Conservation (phyloP, 129 eudicot genomes). For the Lonicera japonica region DNA sequence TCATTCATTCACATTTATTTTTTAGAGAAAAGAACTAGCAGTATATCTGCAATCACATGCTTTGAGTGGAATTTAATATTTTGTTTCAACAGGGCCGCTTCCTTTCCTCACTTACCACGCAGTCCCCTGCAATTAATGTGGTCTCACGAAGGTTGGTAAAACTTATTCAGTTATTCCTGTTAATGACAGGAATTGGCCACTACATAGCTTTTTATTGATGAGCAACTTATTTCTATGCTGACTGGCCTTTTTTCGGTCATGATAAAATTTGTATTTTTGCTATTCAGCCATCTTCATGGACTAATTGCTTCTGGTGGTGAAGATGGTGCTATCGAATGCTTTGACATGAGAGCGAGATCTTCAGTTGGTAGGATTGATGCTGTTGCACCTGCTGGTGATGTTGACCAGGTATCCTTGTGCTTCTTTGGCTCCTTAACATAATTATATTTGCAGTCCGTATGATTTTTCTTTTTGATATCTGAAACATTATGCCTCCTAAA, state of each 20-base stretch:
- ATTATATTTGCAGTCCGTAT: too few species aligned
- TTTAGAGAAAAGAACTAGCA: too few species aligned
- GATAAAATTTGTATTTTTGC: neutral
- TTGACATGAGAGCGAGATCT: conserved; percentile 78
- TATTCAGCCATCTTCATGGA: conserved; percentile 78
- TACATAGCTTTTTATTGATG: neutral
- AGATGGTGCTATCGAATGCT: conserved; percentile 96
- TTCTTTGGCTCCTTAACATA: neutral
- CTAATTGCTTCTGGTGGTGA: conserved; percentile 97
- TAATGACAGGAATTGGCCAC: neutral
- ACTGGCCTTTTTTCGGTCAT: conserved; percentile 12
- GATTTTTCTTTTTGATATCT: too few species aligned
- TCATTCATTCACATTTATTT: too few species aligned
- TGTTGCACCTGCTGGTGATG: conserved; percentile 47
- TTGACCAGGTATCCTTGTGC: conserved; percentile 23
- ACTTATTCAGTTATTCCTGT: conserved; percentile 8
- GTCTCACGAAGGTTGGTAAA: conserved; percentile 79
- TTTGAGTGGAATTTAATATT: neutral
- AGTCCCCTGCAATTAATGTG: conserved; percentile 85
- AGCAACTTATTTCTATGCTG: neutral
- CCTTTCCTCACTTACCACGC: conserved; percentile 74
- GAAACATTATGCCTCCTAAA: neutral
- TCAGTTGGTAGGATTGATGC: conserved; percentile 77
- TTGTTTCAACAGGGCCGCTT: conserved; percentile 68
- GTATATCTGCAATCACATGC: too few species aligned